These are phyloP conservation scores for sunflower (Helianthus annuus) DNA, from an alignment of 129 eudicot genomes.

Conservation along the genomic window HanXRQr2.0-SUNRISE NC_035438.2:19277445-19277944, in stretches of 20 bases:
- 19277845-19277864: constrained; percentile 27
- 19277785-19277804: constrained; percentile 16
- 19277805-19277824: constrained; percentile 26
- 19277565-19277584: constrained; percentile 69
- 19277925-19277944: neutral
- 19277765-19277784: neutral
- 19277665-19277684: constrained; percentile 73
- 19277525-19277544: constrained; percentile 36
- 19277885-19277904: neutral
- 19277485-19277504: constrained; percentile 88
- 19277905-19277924: neutral
- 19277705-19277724: neutral
- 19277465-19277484: constrained; percentile 51
- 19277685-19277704: constrained; percentile 57
- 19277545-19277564: constrained; percentile 47
- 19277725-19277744: constrained; percentile 17
- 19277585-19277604: constrained; percentile 71
- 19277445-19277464: constrained; percentile 39
- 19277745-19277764: neutral
- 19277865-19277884: neutral
- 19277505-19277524: constrained; percentile 46
- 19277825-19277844: constrained; percentile 23
- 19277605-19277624: constrained; percentile 60
- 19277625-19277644: constrained; percentile 79
- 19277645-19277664: constrained; percentile 60